A percentile compares a stretch with the other conserved stretches of the same genome.
Evolutionary conservation across 2,329 filamentous ascomycete species (phyloP).

Genomic region (Cercospora sojina): DNA sequence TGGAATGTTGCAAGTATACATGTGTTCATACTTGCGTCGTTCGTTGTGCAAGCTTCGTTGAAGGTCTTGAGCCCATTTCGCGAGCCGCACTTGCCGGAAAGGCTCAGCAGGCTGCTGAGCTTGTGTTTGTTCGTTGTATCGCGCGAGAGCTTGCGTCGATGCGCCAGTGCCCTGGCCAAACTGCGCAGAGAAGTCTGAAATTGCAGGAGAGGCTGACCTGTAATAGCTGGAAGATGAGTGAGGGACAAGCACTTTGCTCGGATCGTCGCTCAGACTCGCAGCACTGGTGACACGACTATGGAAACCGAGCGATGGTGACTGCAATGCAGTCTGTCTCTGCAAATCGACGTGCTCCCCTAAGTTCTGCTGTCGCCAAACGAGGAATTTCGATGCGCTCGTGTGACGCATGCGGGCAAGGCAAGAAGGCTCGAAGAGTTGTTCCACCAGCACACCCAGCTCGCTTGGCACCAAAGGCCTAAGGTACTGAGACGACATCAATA

Average conservation of each 20-base stretch:
- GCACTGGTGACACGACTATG: conserved; percentile 29
- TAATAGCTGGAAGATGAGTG: conserved; percentile 35
- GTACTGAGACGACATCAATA: conserved; percentile 91
- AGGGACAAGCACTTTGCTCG: conserved; percentile 37
- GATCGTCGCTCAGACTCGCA: conserved; percentile 31
- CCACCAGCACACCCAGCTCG: conserved; percentile 69
- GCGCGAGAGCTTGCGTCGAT: conserved; percentile 55
- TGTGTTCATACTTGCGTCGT: conserved; percentile 68
- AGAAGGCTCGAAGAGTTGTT: conserved; percentile 72
- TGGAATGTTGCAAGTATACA: conserved; percentile 52
- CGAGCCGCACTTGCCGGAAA: conserved; percentile 67
- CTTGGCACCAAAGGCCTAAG: conserved; percentile 74
- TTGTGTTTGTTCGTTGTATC: conserved; percentile 51
- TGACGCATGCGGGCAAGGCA: conserved; percentile 81
- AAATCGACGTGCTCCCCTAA: conserved; percentile 29
- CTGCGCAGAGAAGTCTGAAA: conserved; percentile 23
- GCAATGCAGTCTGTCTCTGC: conserved; percentile 30
- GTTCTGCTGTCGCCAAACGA: conserved; percentile 61
- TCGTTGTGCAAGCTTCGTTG: conserved; percentile 74
- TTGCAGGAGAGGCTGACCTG: conserved; percentile 37
- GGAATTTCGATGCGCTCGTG: conserved; percentile 75
- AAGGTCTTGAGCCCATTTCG: conserved; percentile 78
- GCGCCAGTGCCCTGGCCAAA: conserved; percentile 18
- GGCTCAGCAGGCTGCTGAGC: conserved; percentile 52
- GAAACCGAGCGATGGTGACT: conserved; percentile 27